A percentile compares a stretch with the other conserved stretches of the same genome.
Evolutionary conservation across 345 rosid species (phyloP).

Genomic region (Hypericum perforatum): DNA sequence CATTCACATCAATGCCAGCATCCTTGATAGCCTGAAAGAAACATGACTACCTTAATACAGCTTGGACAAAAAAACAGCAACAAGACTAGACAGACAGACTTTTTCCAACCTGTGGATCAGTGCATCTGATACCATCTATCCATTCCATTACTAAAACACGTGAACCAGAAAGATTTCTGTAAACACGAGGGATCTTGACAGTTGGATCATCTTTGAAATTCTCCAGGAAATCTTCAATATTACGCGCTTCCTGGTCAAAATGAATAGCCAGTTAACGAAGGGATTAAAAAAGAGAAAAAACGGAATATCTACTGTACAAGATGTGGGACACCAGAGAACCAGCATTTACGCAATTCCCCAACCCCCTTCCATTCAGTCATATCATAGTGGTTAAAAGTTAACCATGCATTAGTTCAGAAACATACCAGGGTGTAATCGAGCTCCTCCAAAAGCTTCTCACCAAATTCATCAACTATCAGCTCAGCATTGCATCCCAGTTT

Average conservation of each 20-base stretch:
- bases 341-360: neutral
- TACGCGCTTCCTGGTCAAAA: constrained; percentile 71
- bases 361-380: neutral
- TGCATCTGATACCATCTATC: constrained; percentile 98
- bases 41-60: constrained; percentile 11
- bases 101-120: constrained; percentile 73
- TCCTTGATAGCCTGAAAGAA: constrained; percentile 69
- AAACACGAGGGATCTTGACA: constrained; percentile 88
- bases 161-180: constrained; percentile 74
- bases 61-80: constrained; percentile 8
- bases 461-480: constrained; percentile 94
- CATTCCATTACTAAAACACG: constrained; percentile 98
- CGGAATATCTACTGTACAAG: neutral
- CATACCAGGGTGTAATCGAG: constrained; percentile 93
- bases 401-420: constrained; percentile 13
- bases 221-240: constrained; percentile 87
- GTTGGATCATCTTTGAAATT: constrained; percentile 91
- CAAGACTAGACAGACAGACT: constrained; percentile 5
- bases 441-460: constrained; percentile 97
- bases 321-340: neutral
- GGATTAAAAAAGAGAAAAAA: neutral
- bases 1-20: constrained; percentile 82
- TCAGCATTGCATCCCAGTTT: constrained; percentile 95
- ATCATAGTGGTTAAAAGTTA: neutral
- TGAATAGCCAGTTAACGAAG: neutral